phyloP scores from a whole-genome alignment of 495 filamentous ascomycete genomes.

The Neurospora sp. region DNA sequence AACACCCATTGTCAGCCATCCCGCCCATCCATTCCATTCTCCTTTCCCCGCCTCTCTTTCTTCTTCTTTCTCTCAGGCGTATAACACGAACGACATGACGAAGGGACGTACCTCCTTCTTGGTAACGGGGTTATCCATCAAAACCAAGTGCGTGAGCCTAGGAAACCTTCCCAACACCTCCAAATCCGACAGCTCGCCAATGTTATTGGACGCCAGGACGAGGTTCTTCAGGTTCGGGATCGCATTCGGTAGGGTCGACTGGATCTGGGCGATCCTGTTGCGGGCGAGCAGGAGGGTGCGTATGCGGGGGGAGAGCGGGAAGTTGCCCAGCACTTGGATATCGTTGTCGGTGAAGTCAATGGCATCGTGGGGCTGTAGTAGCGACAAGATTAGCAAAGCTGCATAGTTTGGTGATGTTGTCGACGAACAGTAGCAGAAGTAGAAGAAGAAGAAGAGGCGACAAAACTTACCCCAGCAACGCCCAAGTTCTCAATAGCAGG shows the following conservation, averaged over 20 bases:
- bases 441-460: not conserved
- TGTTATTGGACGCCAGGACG: constrained; percentile 65
- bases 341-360: constrained; percentile 99
- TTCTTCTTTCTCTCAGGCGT: not conserved
- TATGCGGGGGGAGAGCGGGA: constrained; percentile 85
- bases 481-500: constrained; percentile 96
- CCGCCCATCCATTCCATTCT: not conserved
- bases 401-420: not conserved
- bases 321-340: constrained; percentile 78
- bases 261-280: constrained; percentile 76
- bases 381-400: not conserved
- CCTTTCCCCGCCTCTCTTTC: not conserved
- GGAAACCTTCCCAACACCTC: constrained; percentile 66
- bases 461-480: constrained; percentile 68
- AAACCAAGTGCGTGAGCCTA: constrained; percentile 63
- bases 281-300: constrained; percentile 78
- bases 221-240: constrained; percentile 71
- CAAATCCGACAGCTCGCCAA: constrained; percentile 74
- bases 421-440: not conserved
- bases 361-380: constrained; percentile 61
- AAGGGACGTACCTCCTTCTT: constrained; percentile 70
- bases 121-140: constrained; percentile 82
- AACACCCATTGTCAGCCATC: not conserved
- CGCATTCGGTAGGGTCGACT: constrained; percentile 57
- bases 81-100: not conserved